A percentile compares a stretch with the other conserved stretches of the same genome.
phyloP scores from a whole-genome alignment of 441 rosid genomes.

The Arabidopsis hybrid region DNA sequence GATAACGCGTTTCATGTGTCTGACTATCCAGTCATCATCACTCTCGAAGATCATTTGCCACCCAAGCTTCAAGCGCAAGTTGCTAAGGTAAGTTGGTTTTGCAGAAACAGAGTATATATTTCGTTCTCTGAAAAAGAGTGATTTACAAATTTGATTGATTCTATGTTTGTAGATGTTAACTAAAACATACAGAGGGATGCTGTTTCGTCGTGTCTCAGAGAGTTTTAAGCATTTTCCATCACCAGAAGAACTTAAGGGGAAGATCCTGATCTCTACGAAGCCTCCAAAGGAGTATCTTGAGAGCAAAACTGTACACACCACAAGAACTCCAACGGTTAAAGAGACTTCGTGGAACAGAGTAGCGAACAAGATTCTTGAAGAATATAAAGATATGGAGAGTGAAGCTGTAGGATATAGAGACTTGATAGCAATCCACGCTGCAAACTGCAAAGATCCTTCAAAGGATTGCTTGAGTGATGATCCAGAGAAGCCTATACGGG shows the following conservation, averaged over 20 bases:
- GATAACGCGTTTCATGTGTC: constrained; percentile 69
- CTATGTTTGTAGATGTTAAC: constrained; percentile 58
- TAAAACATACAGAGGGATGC: constrained; percentile 57
- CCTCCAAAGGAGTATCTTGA: constrained; percentile 80
- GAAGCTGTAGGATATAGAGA: constrained; percentile 48
- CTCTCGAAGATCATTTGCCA: constrained; percentile 83
- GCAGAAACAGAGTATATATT: constrained; percentile 15
- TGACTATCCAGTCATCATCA: constrained; percentile 77
- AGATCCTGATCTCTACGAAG: constrained; percentile 75
- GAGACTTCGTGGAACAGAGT: constrained; percentile 40
- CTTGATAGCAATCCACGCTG: constrained; percentile 75
- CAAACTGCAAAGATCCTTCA: constrained; percentile 56
- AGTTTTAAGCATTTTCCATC: constrained; percentile 60
- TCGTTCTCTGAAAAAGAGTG: not conserved
- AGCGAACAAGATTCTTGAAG: constrained; percentile 47
- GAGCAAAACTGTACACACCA: constrained; percentile 38
- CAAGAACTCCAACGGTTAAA: constrained; percentile 43
- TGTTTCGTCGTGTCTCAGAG: constrained; percentile 50
- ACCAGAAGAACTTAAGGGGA: constrained; percentile 65
- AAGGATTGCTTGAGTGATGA: constrained; percentile 50
- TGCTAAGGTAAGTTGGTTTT: constrained; percentile 56
- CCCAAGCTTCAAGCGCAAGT: constrained; percentile 63
- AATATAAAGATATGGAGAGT: constrained; percentile 49
- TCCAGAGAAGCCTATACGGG: constrained; percentile 58
- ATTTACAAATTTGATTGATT: not conserved